Percentiles rank a stretch among this genome's conserved stretches.
These are phyloP conservation scores for Podila clonocystis DNA, from an alignment of 192 early-diverging fungal genomes.

Conservation along the genomic window DNA sequence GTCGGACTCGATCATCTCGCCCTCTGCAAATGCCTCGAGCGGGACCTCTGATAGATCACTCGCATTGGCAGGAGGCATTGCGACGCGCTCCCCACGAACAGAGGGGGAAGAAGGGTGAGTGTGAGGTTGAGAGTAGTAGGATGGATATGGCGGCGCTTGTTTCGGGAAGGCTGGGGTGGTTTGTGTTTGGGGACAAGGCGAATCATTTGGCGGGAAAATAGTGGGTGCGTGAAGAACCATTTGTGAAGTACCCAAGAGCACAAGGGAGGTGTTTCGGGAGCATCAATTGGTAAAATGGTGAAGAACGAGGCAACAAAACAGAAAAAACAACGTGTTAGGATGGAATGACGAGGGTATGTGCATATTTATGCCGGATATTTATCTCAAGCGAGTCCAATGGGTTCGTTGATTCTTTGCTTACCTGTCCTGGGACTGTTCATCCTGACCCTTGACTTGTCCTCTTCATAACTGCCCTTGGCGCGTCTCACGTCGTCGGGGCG, in stretches of 20 bases:
- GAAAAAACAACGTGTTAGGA: background rate
- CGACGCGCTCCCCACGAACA: slow-evolving; percentile 11
- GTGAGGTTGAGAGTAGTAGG: background rate
- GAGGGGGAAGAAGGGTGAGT: background rate
- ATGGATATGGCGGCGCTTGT: background rate
- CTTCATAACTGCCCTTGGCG: background rate
- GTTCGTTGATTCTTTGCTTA: background rate
- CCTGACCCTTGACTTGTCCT: no score
- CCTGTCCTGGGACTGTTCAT: no score
- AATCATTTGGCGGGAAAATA: no score
- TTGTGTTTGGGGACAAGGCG: no score
- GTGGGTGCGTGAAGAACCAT: no score
- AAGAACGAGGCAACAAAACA: background rate
- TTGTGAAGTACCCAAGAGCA: no score
- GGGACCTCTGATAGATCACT: slow-evolving; percentile 41
- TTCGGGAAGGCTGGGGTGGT: no score
- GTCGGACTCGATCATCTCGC: slow-evolving; percentile 23
- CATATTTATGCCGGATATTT: background rate
- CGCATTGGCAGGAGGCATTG: slow-evolving; percentile 12
- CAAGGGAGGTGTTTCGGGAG: no score
- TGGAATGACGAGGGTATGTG: background rate
- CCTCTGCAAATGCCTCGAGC: slow-evolving; percentile 33
- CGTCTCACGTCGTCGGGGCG: background rate
- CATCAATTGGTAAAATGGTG: no score
- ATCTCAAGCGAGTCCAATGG: background rate